These are phyloP conservation scores for Mitragyna speciosa DNA, from an alignment of 257 asterid species.

Conservation along the genomic window DNA sequence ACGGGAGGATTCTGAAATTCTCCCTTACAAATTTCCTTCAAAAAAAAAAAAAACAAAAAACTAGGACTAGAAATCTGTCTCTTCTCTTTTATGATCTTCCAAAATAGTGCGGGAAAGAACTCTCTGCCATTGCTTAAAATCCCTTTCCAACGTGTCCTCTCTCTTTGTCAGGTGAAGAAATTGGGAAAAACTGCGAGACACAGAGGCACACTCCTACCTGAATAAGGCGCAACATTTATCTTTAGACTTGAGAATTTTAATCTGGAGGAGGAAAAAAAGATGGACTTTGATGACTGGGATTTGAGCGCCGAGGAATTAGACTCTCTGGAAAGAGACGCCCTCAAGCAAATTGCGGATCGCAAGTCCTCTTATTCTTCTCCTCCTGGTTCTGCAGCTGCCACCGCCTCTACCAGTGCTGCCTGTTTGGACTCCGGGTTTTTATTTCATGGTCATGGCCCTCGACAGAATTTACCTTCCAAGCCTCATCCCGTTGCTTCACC, in stretches of 20 bases:
- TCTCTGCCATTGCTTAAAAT: too few species aligned
- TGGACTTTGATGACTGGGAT: constrained; percentile 78
- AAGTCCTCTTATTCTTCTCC: constrained; percentile 50
- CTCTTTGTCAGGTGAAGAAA: too few species aligned
- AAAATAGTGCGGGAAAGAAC: too few species aligned
- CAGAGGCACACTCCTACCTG: too few species aligned
- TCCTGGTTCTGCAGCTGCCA: constrained; percentile 9
- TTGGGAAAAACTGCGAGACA: too few species aligned
- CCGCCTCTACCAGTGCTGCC: not conserved
- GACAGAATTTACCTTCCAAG: not conserved
- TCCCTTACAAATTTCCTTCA: too few species aligned
- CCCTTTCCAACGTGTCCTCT: too few species aligned
- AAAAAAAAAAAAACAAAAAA: too few species aligned
- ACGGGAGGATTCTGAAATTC: too few species aligned
- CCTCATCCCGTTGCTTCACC: not conserved
- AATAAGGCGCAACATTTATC: too few species aligned
- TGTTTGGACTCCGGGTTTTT: not conserved
- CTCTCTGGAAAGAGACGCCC: constrained; percentile 69
- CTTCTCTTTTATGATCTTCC: too few species aligned
- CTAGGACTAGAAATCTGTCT: too few species aligned
- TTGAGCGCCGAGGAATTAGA: constrained; percentile 74
- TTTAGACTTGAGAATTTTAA: not conserved
- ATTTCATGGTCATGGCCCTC: not conserved
- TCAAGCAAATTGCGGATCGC: constrained; percentile 60
- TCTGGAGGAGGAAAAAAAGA: not conserved